Evolutionary conservation across 768 basidiomycete genomes (phyloP), one percentile per base, ranked within the genome.

Genomic region (Leccinum rimulosum): DNA sequence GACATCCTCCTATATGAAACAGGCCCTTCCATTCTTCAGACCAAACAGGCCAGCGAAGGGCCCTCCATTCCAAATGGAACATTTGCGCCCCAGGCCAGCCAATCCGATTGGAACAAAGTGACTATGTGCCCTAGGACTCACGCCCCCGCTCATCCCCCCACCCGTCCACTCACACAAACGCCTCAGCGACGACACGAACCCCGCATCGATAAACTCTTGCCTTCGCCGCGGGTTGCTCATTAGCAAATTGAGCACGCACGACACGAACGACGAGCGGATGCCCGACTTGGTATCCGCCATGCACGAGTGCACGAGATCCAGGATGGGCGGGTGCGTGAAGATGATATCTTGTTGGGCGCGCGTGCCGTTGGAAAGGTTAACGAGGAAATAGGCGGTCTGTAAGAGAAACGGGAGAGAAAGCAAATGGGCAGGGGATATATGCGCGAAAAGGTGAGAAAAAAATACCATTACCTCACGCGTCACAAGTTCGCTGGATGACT

Each of bases 351-450:
- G 86, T 48, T 82, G 79, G 15, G 74, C 69, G 1, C 77, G 68
- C 3, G 75, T 70, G 36, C 85, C 85, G 68, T 91, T 90, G 36
- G 84, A 79, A 12, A 93, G 75, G 69, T 92, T 91, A 0, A 85
- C 86, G 0, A 91, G 79, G 2, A 84, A 73, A 65, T 76, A 83
- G 0, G 86, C 80, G 0, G 87, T 85, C 80, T 84, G 47, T 43
- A n/a, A 48, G 8, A 48, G 25, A 48, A 48, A 47, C 8, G 40
- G n/a, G 40, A n/a, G 15, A 43, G 40, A 57, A 9, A 38, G 38
- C n/a, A 22, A 2, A 22, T 36, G 27, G 25, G 50, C 22, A n/a
- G 3, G 14, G 6, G n/a, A 5, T 15, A 11, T 3, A 43, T 52
- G 54, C 12, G 60, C 33, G 33, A 35, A 51, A 19, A 12, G 0